phyloP scores from a whole-genome alignment of 2,329 filamentous ascomycete genomes.

The Chalaropsis thielavioides region DNA sequence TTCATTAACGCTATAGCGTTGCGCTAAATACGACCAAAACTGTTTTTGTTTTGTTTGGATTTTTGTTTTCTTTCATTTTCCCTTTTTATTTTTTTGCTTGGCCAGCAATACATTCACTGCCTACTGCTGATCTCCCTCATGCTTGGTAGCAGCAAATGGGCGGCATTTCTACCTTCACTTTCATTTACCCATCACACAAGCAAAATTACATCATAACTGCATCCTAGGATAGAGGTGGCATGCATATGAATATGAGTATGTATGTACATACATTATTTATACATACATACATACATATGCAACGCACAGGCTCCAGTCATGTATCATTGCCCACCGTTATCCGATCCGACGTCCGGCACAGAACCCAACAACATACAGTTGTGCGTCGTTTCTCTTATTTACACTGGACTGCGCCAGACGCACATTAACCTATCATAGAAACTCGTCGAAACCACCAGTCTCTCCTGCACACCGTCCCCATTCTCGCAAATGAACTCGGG shows the following conservation, averaged over 20 bases:
- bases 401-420: slow-evolving; percentile 38
- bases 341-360: too few relatives aligned
- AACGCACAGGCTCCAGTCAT: not conserved
- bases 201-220: not conserved
- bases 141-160: too few relatives aligned
- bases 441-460: slow-evolving; percentile 48
- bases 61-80: not conserved
- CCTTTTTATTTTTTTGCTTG: not conserved
- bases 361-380: not conserved
- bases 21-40: not conserved
- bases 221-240: not conserved
- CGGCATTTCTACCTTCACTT: too few relatives aligned
- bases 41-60: not conserved
- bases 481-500: slow-evolving; percentile 22
- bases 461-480: slow-evolving; percentile 22
- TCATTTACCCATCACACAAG: not conserved
- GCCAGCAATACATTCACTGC: too few relatives aligned
- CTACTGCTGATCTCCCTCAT: too few relatives aligned
- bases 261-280: not conserved
- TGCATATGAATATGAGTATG: not conserved
- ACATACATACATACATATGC: not conserved
- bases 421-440: slow-evolving; percentile 63
- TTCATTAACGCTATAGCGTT: too few relatives aligned
- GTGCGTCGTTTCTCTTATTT: not conserved
- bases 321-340: not conserved